These are phyloP conservation scores for Rasamsonia emersonii DNA, from an alignment of 2,329 filamentous ascomycete species.

Conservation along the genomic window DNA sequence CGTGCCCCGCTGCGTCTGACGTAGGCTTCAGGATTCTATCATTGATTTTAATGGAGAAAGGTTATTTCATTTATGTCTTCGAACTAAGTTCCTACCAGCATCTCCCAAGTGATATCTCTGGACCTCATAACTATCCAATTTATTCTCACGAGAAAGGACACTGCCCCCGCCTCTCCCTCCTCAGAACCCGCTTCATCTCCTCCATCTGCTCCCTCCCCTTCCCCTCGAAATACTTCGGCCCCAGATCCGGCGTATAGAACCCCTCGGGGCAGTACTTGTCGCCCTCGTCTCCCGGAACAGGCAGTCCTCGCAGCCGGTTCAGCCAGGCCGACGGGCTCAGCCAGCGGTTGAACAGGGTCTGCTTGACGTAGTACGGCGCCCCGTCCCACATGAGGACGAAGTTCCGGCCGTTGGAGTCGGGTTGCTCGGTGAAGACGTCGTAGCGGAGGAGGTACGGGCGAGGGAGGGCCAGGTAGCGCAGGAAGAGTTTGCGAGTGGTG, in stretches of 20 bases:
- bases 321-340: conserved; percentile 48
- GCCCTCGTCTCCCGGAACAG: conserved; percentile 40
- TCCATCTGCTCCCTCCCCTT: conserved; percentile 44
- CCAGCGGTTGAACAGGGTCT: conserved; percentile 55
- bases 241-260: conserved; percentile 48
- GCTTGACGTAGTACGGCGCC: conserved; percentile 57
- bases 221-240: conserved; percentile 48
- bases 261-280: conserved; percentile 42
- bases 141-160: conserved; percentile 38
- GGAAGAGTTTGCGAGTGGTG: conserved; percentile 43
- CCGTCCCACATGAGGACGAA: conserved; percentile 47
- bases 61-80: too few species aligned
- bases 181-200: conserved; percentile 29
- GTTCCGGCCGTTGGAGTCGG: conserved; percentile 49
- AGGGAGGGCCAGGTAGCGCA: conserved; percentile 54
- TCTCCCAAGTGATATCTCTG: background rate
- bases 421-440: conserved; percentile 34
- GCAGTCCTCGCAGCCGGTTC: conserved; percentile 36
- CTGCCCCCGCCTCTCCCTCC: conserved; percentile 28
- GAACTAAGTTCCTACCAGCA: too few species aligned
- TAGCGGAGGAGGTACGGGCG: conserved; percentile 37
- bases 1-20: too few species aligned
- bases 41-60: too few species aligned
- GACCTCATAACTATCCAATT: background rate
- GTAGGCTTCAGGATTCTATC: too few species aligned